Evolutionary conservation across 495 filamentous ascomycete species (phyloP), one percentile per base, ranked within the genome.

Genomic region (Neurospora intermedia): DNA sequence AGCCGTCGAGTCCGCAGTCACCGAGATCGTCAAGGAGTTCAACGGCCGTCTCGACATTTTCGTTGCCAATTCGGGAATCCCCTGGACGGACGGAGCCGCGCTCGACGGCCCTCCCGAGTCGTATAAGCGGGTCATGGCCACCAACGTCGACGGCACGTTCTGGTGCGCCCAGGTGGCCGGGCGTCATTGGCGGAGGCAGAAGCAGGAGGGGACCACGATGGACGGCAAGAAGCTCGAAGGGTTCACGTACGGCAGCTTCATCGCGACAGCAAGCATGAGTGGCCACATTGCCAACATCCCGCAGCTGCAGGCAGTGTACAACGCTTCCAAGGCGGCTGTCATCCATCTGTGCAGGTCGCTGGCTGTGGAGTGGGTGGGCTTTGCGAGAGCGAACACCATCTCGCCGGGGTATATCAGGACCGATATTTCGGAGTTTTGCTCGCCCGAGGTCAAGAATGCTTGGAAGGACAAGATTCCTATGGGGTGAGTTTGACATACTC

Each of bases 321-420:
- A 97, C 76, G 91, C 92, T 6, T 92, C 92, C 45, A 97, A 97
- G 84, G 91, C 93, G 13, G 94, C 88, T 13, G 88, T 95, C 20
- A 91, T 92, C 70, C 94, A 97, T 73, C 86, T 96, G n/a, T 93
- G 91, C 89, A 89, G 87, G 80, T 92, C 90, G 23, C 85, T 97
- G 15, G 92, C 94, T 2, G 87, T 97, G 38, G 94, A 97, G 80
- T 97, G 93, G 93, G 88, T 92, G 27, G 90, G 89, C 39, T 97
- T 93, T 78, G 94, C 94, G 11, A 87, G 94, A 38, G 91, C 87
- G 71, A 97, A 97, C 81, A 89, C 89, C 31, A 82, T 97, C 42
- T 94, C 91, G 4, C 94, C 94, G 2, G 94, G 94, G 6, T 97
- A 96, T 80, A 96, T 97, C 74, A 88, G 87, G 35, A 97, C 93